A percentile compares a stretch with the other conserved stretches of the same genome.
Conservation (phyloP, 2,329 filamentous ascomycete species). For the Fusarium compactum region DNA sequence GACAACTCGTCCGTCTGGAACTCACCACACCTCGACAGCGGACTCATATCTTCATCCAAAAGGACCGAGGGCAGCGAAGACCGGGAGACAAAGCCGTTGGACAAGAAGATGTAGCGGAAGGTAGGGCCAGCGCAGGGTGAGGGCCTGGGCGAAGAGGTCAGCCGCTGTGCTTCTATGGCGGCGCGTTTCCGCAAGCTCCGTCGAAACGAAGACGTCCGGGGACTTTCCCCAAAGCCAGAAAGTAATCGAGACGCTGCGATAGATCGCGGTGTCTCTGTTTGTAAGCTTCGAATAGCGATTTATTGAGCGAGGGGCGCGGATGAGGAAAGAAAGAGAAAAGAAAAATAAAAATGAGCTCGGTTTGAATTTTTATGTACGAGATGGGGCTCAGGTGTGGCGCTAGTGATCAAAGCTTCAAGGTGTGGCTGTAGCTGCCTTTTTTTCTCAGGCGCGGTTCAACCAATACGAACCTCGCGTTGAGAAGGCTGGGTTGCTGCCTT, state of each 20-base stretch:
- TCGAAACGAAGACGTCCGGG: conserved; percentile 80
- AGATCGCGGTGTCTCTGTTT: conserved; percentile 73
- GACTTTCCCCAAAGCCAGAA: conserved; percentile 98
- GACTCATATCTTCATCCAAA: conserved; percentile 93
- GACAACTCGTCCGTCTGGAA: conserved; percentile 19
- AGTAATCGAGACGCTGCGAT: conserved; percentile 51
- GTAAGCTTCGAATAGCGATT: conserved; percentile 99
- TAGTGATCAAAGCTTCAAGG: conserved; percentile 29
- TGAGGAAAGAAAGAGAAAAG: conserved; percentile 50
- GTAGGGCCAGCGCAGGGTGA: conserved; percentile 57
- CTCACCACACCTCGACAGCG: conserved; percentile 53
- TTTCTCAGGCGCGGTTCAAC: conserved; percentile 32
- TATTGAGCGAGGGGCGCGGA: conserved; percentile 91
- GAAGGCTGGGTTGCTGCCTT: conserved; percentile 48
- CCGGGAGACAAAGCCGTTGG: conserved; percentile 8
- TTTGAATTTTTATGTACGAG: conserved; percentile 46
- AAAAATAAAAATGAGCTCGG: conserved; percentile 12
- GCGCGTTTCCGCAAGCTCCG: conserved; percentile 89
- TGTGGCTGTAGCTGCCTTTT: conserved; percentile 39
- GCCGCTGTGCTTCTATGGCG: conserved; percentile 99
- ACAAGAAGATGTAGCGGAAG: conserved; percentile 59
- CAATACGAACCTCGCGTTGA: conserved; percentile 46
- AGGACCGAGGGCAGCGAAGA: conserved; percentile 60
- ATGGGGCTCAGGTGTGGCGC: conserved; percentile 38
- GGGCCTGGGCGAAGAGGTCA: conserved; percentile 76